A percentile compares a stretch with the other conserved stretches of the same genome.
Conservation (phyloP, 1,139 yeast genomes). For the Hansenula lynferdii region DNA sequence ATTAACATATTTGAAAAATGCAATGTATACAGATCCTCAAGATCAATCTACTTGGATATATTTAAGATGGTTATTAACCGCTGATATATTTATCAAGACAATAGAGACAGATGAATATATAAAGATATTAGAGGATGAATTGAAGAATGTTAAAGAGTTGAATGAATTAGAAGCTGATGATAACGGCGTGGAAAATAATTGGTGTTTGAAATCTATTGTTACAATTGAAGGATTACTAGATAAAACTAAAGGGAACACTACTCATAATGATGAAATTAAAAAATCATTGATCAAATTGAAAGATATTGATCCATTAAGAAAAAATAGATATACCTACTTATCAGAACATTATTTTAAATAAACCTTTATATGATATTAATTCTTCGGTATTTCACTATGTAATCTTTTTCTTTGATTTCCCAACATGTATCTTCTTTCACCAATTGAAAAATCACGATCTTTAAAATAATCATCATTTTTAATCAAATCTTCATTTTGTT, state of each 20-base stretch:
- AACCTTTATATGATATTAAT: too few species aligned
- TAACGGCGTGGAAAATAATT: slow-evolving; percentile 50
- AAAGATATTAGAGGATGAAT: slow-evolving; percentile 34
- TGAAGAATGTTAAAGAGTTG: slow-evolving; percentile 41
- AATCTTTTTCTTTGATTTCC: slow-evolving; percentile 45
- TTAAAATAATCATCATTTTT: slow-evolving; percentile 26
- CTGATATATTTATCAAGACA: slow-evolving; percentile 38
- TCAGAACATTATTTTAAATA: background rate
- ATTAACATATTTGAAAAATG: slow-evolving; percentile 67
- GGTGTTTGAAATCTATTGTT: slow-evolving; percentile 62
- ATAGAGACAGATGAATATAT: slow-evolving; percentile 25
- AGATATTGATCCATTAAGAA: slow-evolving; percentile 65
- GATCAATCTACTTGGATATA: slow-evolving; percentile 94
- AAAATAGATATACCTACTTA: slow-evolving; percentile 43
- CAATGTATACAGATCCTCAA: slow-evolving; percentile 88
- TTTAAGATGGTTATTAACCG: slow-evolving; percentile 73
- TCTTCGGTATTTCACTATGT: slow-evolving; percentile 14
- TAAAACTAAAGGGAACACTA: slow-evolving; percentile 4
- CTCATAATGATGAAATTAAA: slow-evolving; percentile 20
- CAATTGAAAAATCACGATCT: slow-evolving; percentile 25
- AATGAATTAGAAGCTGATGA: slow-evolving; percentile 61
- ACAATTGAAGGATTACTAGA: slow-evolving; percentile 32
- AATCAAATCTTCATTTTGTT: slow-evolving; percentile 15
- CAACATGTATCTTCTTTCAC: slow-evolving; percentile 49
- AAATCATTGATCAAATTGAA: slow-evolving; percentile 38